Evolutionary conservation across 768 basidiomycete species (phyloP), one percentile per base, ranked within the genome.

Genomic region (Tephrocybe sp.): DNA sequence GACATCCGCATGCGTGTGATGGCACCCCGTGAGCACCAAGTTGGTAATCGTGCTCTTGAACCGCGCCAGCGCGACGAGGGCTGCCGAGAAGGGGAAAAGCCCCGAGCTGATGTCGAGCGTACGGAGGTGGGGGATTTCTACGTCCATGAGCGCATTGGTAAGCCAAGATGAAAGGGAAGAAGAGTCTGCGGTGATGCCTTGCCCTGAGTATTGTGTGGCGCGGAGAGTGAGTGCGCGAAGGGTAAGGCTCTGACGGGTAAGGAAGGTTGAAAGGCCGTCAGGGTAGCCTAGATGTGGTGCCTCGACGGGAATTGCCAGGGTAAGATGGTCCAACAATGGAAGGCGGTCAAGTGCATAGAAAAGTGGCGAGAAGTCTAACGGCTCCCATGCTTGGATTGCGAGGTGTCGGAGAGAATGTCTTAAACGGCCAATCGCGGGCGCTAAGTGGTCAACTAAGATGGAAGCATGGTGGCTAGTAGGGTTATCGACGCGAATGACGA

Each of bases 51-150:
- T 66, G 14, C 61, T 51, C 16, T 65, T 58, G 47, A 77, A 73
- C 23, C 66, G 65, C 23, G 55, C 43, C 62, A 83, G 78, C 1
- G 82, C 74, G 1, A 72, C 65, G 4, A 71, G 68, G 5, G 84
- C 60, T 47, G 72, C 65, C 52, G 66, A 59, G 34, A 72, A 64
- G 2, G 76, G 64, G 39, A 68, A 68, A 2, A 66, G 55, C 4
- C 40, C 56, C 0, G 63, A 63, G 19, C 61, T 63, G 30, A 58
- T 52, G 40, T 61, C 45, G 50, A 62, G 56, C n/a, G 20, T 26
- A 7, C 44, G 54, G n/a, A 53, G 56, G 13, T 51, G 49, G 0
- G 67, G 64, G 14, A 72, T 56, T 49, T 50, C 60, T 5, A 72
- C 51, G 31, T 51, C 50, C 31, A 48, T 46, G 13, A 73, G 57